These are phyloP conservation scores for Aureobasidium subglaciale DNA, from an alignment of 2,329 filamentous ascomycete species.

Conservation along the genomic window DNA sequence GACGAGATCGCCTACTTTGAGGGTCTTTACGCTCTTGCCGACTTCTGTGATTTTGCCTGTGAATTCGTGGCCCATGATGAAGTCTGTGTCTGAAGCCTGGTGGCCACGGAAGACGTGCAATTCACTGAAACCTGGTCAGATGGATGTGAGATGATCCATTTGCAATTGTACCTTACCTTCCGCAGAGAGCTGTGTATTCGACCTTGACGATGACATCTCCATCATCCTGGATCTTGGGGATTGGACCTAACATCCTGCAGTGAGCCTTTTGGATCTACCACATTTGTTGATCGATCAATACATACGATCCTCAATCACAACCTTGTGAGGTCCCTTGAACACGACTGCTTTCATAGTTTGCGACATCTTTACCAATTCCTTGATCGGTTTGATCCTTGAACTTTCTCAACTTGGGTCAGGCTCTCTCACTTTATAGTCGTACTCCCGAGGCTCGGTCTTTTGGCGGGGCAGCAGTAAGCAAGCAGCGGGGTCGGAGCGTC, in stretches of 20 bases:
- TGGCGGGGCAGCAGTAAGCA: background rate
- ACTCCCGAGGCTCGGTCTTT: slow-evolving; percentile 5
- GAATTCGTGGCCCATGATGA: slow-evolving; percentile 79
- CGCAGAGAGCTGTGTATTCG: slow-evolving; percentile 75
- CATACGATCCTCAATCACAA: slow-evolving; percentile 65
- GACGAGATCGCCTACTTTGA: slow-evolving; percentile 68
- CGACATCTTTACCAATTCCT: slow-evolving; percentile 1
- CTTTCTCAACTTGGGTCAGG: background rate
- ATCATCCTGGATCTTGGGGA: slow-evolving; percentile 64
- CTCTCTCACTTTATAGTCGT: background rate
- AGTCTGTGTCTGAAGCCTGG: slow-evolving; percentile 58
- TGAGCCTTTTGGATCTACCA: background rate
- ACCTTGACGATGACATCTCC: slow-evolving; percentile 80
- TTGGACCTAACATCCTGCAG: slow-evolving; percentile 37
- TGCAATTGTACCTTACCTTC: slow-evolving; percentile 57
- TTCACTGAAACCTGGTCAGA: slow-evolving; percentile 48
- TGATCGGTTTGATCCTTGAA: background rate
- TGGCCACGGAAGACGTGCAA: slow-evolving; percentile 81
- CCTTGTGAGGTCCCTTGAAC: slow-evolving; percentile 68
- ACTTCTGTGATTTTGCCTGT: slow-evolving; percentile 65
- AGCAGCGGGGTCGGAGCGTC: slow-evolving; percentile 1
- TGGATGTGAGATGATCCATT: background rate
- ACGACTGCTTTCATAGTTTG: slow-evolving; percentile 79
- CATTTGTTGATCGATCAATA: background rate
- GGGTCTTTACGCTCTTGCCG: slow-evolving; percentile 59